Conservation (phyloP, 78 protist species). For the Cyanophora paradoxa region DNA sequence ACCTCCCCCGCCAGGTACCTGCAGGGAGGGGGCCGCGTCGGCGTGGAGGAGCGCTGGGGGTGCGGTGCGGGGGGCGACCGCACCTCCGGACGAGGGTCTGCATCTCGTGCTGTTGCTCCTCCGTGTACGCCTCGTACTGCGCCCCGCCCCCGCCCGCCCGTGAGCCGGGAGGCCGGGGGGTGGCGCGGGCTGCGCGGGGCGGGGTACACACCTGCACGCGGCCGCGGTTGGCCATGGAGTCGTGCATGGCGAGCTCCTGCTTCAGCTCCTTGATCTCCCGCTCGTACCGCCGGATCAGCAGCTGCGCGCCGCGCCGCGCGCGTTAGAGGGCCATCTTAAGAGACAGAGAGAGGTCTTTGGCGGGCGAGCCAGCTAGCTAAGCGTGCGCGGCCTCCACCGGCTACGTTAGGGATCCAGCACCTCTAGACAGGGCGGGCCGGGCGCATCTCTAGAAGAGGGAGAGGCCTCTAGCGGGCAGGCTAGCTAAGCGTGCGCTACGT, state of each 20-base stretch:
- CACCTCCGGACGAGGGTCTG: not conserved
- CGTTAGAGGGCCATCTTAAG: too few species aligned
- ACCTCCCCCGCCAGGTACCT: conserved; percentile 14
- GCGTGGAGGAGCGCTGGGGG: not conserved
- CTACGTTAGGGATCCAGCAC: too few species aligned
- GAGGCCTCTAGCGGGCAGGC: too few species aligned
- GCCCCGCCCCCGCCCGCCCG: conserved; percentile 7
- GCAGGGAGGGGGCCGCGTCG: not conserved
- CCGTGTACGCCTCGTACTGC: conserved; percentile 46
- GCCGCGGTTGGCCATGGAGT: conserved; percentile 37
- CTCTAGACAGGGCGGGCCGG: too few species aligned
- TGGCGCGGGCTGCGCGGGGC: too few species aligned
- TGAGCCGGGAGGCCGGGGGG: not conserved
- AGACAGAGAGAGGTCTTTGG: too few species aligned
- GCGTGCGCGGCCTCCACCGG: too few species aligned
- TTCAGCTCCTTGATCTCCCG: conserved; percentile 44
- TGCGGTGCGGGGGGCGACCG: not conserved
- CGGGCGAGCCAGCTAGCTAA: too few species aligned
- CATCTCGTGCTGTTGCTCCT: conserved; percentile 25
- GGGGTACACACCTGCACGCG: too few species aligned
- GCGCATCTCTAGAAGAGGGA: too few species aligned
- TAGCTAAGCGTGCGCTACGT: too few species aligned
- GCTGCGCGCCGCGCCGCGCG: not conserved
- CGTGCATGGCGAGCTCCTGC: conserved; percentile 78
- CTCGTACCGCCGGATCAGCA: conserved; percentile 26